Conservation (phyloP, 352 stramenopile genomes). For the Plasmopara muralis region DNA sequence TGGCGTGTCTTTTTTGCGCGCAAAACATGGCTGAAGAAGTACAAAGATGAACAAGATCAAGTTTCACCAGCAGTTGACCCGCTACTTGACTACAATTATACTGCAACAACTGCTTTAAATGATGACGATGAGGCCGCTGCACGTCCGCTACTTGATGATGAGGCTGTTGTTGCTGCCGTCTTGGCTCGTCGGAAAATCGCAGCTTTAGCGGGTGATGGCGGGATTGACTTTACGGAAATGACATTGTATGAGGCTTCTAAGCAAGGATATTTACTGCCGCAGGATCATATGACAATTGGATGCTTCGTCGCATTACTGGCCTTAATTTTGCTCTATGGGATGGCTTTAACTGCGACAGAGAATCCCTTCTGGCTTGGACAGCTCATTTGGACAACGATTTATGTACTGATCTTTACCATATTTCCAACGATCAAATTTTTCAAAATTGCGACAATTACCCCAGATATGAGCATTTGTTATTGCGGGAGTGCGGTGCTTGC, state of each 20-base stretch:
- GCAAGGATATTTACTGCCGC: constrained; percentile 59
- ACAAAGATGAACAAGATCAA: constrained; percentile 33
- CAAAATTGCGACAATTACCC: constrained; percentile 48
- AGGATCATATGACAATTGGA: constrained; percentile 68
- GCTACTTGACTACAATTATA: constrained; percentile 12
- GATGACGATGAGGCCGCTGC: constrained; percentile 13
- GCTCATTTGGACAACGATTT: constrained; percentile 55
- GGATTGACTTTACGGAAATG: constrained; percentile 65
- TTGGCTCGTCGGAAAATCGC: constrained; percentile 20
- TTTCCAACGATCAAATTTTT: constrained; percentile 76
- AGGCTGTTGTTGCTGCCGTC: constrained; percentile 11
- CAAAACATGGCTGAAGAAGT: constrained; percentile 50
- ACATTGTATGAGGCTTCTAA: constrained; percentile 65
- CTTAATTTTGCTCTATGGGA: constrained; percentile 61
- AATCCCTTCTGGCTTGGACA: constrained; percentile 61
- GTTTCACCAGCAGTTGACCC: constrained; percentile 15
- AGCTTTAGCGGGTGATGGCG: constrained; percentile 8
- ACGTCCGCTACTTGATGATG: constrained; percentile 16
- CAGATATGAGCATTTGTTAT: constrained; percentile 51
- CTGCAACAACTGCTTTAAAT: constrained; percentile 7
- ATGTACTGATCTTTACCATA: constrained; percentile 64
- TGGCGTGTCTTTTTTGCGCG: constrained; percentile 38
- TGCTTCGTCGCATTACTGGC: constrained; percentile 49
- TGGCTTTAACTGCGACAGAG: constrained; percentile 60
- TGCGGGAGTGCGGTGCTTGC: constrained; percentile 47